Percentiles rank a stretch among this genome's conserved stretches.
Evolutionary conservation across 2,329 filamentous ascomycete genomes (phyloP).

Genomic region (Chaetomium olivaceum): DNA sequence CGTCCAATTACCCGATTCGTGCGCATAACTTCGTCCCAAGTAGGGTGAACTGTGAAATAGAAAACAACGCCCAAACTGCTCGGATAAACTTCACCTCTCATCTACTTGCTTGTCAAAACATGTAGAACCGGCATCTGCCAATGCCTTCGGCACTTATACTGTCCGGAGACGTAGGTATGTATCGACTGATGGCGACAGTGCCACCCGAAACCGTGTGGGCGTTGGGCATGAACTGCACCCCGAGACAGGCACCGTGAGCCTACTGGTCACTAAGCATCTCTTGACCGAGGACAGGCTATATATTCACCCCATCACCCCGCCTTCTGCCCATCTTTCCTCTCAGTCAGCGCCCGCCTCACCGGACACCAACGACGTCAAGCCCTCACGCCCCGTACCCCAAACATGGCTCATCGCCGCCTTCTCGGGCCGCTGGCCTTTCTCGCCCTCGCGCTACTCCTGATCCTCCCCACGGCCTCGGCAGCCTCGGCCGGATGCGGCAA

Average conservation of each 20-base stretch:
- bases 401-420: background rate
- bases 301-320: background rate
- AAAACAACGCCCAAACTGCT: background rate
- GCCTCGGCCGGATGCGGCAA: constrained; percentile 6
- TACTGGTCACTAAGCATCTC: background rate
- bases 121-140: background rate
- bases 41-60: background rate
- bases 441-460: background rate
- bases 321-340: background rate
- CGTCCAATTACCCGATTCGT: background rate
- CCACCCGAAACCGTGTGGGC: background rate
- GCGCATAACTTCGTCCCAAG: background rate
- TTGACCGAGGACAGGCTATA: background rate
- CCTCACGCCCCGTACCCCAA: background rate
- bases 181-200: background rate
- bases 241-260: background rate
- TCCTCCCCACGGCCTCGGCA: background rate
- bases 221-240: background rate
- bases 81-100: background rate
- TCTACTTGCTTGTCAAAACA: background rate
- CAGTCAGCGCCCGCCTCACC: background rate
- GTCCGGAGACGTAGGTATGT: background rate
- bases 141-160: background rate
- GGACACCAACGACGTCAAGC: background rate
- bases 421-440: background rate